Base-by-base conservation (phyloP, 163 green algal species). In the Trebouxiophyceae sp. region DNA sequence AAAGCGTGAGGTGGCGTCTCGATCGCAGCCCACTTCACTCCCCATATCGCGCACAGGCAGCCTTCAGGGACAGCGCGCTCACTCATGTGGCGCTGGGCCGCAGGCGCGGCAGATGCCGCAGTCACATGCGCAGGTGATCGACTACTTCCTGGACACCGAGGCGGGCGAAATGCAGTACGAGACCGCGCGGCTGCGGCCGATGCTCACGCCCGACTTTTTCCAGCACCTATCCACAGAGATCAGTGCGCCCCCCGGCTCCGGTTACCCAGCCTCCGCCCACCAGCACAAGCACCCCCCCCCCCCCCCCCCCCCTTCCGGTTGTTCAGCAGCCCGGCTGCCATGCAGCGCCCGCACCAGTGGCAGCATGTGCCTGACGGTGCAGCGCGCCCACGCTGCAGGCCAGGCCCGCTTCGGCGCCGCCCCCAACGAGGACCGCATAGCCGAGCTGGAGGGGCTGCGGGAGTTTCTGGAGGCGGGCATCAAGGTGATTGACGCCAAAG, bases 61-160 rank as follows among this genome's bases (percentile, higher is more conserved):
- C n/a, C n/a, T n/a, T n/a, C n/a, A n/a, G n/a, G n/a, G n/a, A n/a
- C n/a, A n/a, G n/a, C n/a, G n/a, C n/a, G n/a, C n/a, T n/a, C n/a
- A n/a, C n/a, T n/a, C n/a, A n/a, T n/a, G n/a, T n/a, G n/a, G n/a
- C n/a, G n/a, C 39, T 50, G 33, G 22, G 33, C 7, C 69, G 66
- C 72, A 86, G 74, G 67, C 54, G 16, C 70, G 84, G 6, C 63
- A 58, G 20, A 45, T 71, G 5, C 87, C 87, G 0, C 65, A 68
- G 1, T 68, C 77, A 29, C 29, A 78, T 27, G 45, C 76, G 12
- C 77, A 87, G 65, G 63, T 93, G 0, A 68, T 95, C 2, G 85
- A 97, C 63, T 97, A 84, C 67, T 88, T 97, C 22, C 63, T 97
- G 5, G 82, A 91, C 57, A 96, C 89, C 27, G 77, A 93, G 33